These are phyloP conservation scores for Sistotremastrum suecicum DNA, from an alignment of 768 basidiomycete species.

Conservation along the genomic window DNA sequence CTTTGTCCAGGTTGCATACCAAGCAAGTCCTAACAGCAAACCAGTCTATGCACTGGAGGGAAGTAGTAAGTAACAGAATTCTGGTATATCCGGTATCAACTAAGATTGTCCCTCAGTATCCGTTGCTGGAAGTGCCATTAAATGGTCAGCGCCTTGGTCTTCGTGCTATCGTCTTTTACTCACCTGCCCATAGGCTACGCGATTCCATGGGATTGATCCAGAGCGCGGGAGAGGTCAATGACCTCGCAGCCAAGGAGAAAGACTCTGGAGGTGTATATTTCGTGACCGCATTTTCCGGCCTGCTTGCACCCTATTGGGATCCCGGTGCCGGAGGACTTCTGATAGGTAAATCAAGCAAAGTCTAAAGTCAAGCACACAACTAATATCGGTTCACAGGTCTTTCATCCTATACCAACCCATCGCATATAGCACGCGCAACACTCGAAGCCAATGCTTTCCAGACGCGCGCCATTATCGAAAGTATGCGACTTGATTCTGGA, in stretches of 20 bases:
- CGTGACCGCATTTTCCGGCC: slow-evolving; percentile 90
- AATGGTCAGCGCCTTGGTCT: slow-evolving; percentile 39
- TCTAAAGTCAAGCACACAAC: not conserved
- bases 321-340: slow-evolving; percentile 75
- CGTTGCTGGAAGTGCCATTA: slow-evolving; percentile 90
- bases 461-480: slow-evolving; percentile 87
- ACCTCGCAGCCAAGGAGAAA: slow-evolving; percentile 58
- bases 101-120: slow-evolving; percentile 37
- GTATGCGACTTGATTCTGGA: slow-evolving; percentile 86
- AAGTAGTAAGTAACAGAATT: slow-evolving; percentile 48
- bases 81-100: not conserved
- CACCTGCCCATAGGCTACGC: slow-evolving; percentile 44
- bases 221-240: slow-evolving; percentile 72
- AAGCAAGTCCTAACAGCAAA: slow-evolving; percentile 61
- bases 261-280: slow-evolving; percentile 89
- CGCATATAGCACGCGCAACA: slow-evolving; percentile 89
- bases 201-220: slow-evolving; percentile 80
- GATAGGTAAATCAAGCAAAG: slow-evolving; percentile 38
- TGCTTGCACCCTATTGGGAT: slow-evolving; percentile 98
- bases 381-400: slow-evolving; percentile 31
- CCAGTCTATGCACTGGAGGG: slow-evolving; percentile 93
- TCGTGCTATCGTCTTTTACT: not conserved
- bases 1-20: slow-evolving; percentile 48
- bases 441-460: slow-evolving; percentile 95
- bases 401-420: slow-evolving; percentile 78